These are phyloP conservation scores for Thalassiosira hispida DNA, from an alignment of 352 stramenopile genomes.

Conservation along the genomic window DNA sequence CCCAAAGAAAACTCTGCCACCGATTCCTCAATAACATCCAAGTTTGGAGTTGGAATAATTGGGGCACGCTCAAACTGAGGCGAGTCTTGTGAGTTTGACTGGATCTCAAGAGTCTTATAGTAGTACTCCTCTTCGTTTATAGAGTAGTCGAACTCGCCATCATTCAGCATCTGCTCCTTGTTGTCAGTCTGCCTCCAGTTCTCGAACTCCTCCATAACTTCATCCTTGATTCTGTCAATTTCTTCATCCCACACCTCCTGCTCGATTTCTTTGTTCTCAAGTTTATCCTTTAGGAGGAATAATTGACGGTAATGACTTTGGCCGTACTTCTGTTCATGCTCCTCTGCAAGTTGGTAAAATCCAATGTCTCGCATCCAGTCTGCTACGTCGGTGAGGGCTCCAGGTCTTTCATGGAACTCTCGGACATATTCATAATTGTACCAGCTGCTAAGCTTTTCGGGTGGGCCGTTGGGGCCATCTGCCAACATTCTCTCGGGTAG, in stretches of 20 bases:
- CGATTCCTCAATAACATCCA: slow-evolving; percentile 46
- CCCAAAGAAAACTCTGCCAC: slow-evolving; percentile 49
- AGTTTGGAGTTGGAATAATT: slow-evolving; percentile 34
- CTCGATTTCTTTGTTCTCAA: slow-evolving; percentile 56
- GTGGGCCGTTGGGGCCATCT: slow-evolving; percentile 74
- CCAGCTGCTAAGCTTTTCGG: slow-evolving; percentile 75
- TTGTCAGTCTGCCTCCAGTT: slow-evolving; percentile 38
- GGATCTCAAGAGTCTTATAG: slow-evolving; percentile 44
- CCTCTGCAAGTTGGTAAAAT: slow-evolving; percentile 76
- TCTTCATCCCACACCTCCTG: slow-evolving; percentile 55
- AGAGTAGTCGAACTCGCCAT: slow-evolving; percentile 50
- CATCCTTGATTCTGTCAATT: slow-evolving; percentile 55
- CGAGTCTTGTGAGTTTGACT: slow-evolving; percentile 28
- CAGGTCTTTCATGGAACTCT: slow-evolving; percentile 64
- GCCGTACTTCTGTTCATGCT: slow-evolving; percentile 84
- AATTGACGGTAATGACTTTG: slow-evolving; percentile 56
- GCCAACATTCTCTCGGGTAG: slow-evolving; percentile 75
- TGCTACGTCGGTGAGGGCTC: slow-evolving; percentile 55
- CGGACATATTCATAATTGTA: slow-evolving; percentile 84
- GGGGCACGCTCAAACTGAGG: slow-evolving; percentile 25
- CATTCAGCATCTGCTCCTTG: slow-evolving; percentile 7
- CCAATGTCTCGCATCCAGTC: slow-evolving; percentile 73
- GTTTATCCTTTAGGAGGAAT: slow-evolving; percentile 51
- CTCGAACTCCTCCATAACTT: slow-evolving; percentile 56
- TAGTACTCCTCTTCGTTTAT: slow-evolving; percentile 60